Evolutionary conservation across 176 grass and related monocot species (phyloP).

Genomic region (Tuctoria greenei): DNA sequence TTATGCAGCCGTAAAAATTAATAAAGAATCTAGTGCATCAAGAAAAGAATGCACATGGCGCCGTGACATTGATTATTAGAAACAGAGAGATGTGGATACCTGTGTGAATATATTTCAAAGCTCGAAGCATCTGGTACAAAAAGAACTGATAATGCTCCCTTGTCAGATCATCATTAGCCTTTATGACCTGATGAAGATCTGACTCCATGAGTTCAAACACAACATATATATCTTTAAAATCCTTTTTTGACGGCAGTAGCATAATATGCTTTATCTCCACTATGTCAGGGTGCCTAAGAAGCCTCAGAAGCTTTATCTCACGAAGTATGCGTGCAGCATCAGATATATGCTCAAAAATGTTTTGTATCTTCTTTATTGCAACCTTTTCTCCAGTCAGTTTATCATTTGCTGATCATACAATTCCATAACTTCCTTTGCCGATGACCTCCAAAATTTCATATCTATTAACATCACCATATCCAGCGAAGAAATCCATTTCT

Average conservation of each 20-base stretch:
- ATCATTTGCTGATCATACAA: conserved; percentile 53
- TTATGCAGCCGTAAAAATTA: background rate
- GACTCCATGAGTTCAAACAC: conserved; percentile 56
- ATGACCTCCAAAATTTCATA: conserved; percentile 48
- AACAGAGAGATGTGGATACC: conserved; percentile 13
- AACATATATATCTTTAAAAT: conserved; percentile 54
- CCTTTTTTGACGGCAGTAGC: conserved; percentile 44
- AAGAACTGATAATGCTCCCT: conserved; percentile 54
- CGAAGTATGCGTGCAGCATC: conserved; percentile 49
- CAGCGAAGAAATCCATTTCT: conserved; percentile 33
- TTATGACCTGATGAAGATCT: conserved; percentile 54
- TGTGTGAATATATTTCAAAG: conserved; percentile 49
- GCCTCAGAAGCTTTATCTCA: conserved; percentile 51
- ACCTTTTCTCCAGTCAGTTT: conserved; percentile 40
- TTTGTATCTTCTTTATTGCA: conserved; percentile 53
- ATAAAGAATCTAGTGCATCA: background rate
- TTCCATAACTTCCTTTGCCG: conserved; percentile 50
- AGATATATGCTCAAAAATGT: conserved; percentile 47
- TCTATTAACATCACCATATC: conserved; percentile 42
- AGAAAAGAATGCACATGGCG: background rate
- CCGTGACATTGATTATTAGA: background rate
- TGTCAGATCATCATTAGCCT: conserved; percentile 46
- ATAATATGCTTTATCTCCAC: conserved; percentile 50
- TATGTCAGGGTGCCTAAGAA: conserved; percentile 46
- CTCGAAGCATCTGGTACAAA: conserved; percentile 48